Evolutionary conservation across 2,329 filamentous ascomycete genomes (phyloP).

Genomic region (Calonectria crousiana): DNA sequence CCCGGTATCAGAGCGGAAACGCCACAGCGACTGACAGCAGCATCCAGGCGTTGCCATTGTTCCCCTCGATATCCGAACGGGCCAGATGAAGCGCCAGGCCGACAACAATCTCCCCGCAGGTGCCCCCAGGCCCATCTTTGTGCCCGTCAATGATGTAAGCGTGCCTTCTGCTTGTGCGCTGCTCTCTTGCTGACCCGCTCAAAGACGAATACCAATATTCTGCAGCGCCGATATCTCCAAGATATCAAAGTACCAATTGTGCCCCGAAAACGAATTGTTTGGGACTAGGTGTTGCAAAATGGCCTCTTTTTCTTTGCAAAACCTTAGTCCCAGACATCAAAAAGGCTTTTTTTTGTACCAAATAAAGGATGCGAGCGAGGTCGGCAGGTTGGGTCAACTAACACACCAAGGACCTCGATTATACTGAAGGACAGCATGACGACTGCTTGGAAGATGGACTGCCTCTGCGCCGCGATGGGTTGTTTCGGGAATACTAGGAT

Average conservation of each 20-base stretch:
- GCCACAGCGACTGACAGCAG: not conserved
- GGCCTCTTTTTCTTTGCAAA: not conserved
- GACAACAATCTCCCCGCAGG: not conserved
- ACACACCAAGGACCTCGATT: not conserved
- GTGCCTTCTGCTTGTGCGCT: too few relatives aligned
- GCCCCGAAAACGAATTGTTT: not conserved
- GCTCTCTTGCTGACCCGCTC: not conserved
- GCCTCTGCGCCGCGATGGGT: too few relatives aligned
- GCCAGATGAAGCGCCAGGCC: not conserved
- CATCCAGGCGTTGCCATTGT: not conserved
- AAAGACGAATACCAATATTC: not conserved
- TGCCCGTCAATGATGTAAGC: slow-evolving; percentile 5
- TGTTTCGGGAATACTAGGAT: not conserved
- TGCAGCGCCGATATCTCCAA: not conserved
- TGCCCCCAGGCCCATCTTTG: slow-evolving; percentile 10
- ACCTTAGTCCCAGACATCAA: not conserved
- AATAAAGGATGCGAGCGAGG: not conserved
- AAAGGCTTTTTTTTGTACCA: not conserved
- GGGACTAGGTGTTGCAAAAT: not conserved
- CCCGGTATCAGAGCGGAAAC: too few relatives aligned
- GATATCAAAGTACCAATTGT: not conserved
- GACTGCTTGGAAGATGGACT: not conserved
- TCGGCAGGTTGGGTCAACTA: not conserved
- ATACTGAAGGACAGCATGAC: not conserved
- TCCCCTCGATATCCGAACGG: not conserved